These are phyloP conservation scores for Boletus pseudopeckii DNA, from an alignment of 768 basidiomycete genomes.

Conservation along the genomic window DNA sequence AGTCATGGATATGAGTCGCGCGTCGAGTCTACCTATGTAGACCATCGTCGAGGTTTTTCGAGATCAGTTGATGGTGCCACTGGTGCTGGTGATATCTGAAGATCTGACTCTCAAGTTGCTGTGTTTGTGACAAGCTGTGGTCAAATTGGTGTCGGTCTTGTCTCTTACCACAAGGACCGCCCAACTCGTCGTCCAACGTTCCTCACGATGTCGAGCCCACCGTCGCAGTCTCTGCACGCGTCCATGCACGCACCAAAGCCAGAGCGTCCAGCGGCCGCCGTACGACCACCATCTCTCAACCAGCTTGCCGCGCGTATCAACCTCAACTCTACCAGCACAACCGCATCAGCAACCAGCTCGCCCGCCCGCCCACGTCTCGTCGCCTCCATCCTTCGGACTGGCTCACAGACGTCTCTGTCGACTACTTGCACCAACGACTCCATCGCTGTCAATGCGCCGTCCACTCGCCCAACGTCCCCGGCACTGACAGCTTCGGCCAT, in stretches of 20 bases:
- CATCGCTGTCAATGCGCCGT: conserved; percentile 60
- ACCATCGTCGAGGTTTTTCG: neutral
- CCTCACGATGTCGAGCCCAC: conserved; percentile 31
- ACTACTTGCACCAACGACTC: conserved; percentile 55
- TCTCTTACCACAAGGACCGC: conserved; percentile 7
- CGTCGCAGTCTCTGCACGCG: conserved; percentile 29
- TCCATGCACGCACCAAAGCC: conserved; percentile 37
- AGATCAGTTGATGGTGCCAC: too few relatives aligned
- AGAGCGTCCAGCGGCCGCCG: conserved; percentile 31
- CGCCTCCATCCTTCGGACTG: conserved; percentile 68
- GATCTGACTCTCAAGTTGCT: neutral
- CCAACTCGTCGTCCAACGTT: conserved; percentile 14
- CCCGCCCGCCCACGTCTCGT: conserved; percentile 65
- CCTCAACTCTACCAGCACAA: conserved; percentile 32
- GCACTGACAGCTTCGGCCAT: conserved; percentile 43
- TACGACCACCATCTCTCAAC: conserved; percentile 70
- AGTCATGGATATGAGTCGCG: neutral
- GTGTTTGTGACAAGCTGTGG: neutral
- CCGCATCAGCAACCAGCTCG: conserved; percentile 22
- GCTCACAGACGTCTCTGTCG: conserved; percentile 50
- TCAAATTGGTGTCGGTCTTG: conserved; percentile 8
- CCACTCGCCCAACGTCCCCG: conserved; percentile 68
- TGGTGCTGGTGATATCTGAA: neutral
- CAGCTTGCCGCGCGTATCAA: conserved; percentile 79
- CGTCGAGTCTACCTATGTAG: neutral